A percentile compares a stretch with the other conserved stretches of the same genome.
Conservation (phyloP, 495 filamentous ascomycete species). For the Mycothermus thermophilus region DNA sequence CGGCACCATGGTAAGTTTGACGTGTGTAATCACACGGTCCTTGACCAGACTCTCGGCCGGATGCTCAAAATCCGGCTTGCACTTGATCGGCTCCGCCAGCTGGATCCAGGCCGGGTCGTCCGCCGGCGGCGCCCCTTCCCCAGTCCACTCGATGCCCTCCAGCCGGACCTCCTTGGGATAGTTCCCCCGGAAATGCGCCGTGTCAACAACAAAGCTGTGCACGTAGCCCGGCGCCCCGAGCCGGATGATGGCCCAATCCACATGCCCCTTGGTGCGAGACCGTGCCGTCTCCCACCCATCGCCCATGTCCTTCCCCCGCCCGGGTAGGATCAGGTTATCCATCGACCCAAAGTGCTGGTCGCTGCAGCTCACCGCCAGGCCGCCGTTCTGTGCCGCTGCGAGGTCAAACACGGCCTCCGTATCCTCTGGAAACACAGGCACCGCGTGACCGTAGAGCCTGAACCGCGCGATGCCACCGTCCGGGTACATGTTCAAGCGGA, state of each 20-base stretch:
- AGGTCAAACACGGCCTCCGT: constrained; percentile 59
- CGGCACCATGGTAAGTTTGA: constrained; percentile 81
- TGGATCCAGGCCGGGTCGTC: constrained; percentile 57
- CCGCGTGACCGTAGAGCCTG: constrained; percentile 63
- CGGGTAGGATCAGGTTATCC: constrained; percentile 72
- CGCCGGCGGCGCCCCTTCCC: constrained; percentile 37
- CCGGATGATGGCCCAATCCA: constrained; percentile 74
- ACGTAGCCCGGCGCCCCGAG: constrained; percentile 61
- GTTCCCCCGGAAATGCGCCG: constrained; percentile 81
- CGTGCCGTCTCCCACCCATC: constrained; percentile 91
- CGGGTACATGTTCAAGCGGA: constrained; percentile 78
- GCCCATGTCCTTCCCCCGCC: constrained; percentile 80
- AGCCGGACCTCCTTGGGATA: constrained; percentile 67
- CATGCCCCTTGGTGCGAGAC: constrained; percentile 58
- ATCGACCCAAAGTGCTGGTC: constrained; percentile 80
- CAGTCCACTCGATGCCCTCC: constrained; percentile 46
- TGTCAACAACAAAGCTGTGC: constrained; percentile 66
- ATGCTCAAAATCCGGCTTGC: constrained; percentile 73
- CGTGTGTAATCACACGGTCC: constrained; percentile 54
- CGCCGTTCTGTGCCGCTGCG: constrained; percentile 70
- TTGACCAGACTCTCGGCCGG: constrained; percentile 42
- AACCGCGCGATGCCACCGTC: constrained; percentile 90
- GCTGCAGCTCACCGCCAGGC: constrained; percentile 57
- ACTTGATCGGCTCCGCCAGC: constrained; percentile 51
- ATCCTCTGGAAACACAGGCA: constrained; percentile 54